These are phyloP conservation scores for Aspergillus tanneri DNA, from an alignment of 2,329 filamentous ascomycete genomes.

Conservation along the genomic window DNA sequence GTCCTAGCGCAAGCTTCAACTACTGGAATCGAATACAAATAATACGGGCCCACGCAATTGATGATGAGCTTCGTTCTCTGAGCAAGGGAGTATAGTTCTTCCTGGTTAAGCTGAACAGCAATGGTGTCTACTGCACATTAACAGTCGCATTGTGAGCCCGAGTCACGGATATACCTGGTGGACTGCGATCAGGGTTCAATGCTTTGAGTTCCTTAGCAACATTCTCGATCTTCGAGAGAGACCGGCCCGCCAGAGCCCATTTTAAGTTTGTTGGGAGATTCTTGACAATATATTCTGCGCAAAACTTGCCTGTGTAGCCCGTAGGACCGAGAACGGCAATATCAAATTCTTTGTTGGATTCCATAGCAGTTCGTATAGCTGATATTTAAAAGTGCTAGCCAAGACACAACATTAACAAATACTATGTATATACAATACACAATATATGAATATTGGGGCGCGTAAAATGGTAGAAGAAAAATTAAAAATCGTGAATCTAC, in stretches of 20 bases:
- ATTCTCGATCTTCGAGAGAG: constrained; percentile 68
- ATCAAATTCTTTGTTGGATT: constrained; percentile 57
- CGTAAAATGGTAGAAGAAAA: too few species aligned
- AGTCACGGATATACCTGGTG: constrained; percentile 57
- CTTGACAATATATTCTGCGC: constrained; percentile 71
- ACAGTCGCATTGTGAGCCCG: neutral
- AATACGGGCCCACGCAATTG: constrained; percentile 63
- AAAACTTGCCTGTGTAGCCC: constrained; percentile 80
- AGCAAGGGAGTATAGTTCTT: constrained; percentile 53
- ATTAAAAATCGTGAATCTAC: too few species aligned
- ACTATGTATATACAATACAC: too few species aligned
- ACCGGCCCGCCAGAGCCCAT: constrained; percentile 87
- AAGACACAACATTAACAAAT: too few species aligned
- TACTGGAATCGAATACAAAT: constrained; percentile 63
- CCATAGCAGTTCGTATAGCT: constrained; percentile 31
- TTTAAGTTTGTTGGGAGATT: constrained; percentile 72
- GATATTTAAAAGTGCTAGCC: too few species aligned
- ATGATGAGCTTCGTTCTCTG: constrained; percentile 59
- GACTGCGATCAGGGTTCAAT: constrained; percentile 66
- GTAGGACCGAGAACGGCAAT: constrained; percentile 66
- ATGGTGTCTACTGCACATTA: constrained; percentile 42
- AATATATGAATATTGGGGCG: too few species aligned
- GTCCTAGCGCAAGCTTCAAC: constrained; percentile 63
- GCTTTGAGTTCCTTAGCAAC: constrained; percentile 66
- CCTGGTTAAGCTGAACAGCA: constrained; percentile 48